Conservation (phyloP, 176 grass and related monocot genomes). For the Bromus sterilis region DNA sequence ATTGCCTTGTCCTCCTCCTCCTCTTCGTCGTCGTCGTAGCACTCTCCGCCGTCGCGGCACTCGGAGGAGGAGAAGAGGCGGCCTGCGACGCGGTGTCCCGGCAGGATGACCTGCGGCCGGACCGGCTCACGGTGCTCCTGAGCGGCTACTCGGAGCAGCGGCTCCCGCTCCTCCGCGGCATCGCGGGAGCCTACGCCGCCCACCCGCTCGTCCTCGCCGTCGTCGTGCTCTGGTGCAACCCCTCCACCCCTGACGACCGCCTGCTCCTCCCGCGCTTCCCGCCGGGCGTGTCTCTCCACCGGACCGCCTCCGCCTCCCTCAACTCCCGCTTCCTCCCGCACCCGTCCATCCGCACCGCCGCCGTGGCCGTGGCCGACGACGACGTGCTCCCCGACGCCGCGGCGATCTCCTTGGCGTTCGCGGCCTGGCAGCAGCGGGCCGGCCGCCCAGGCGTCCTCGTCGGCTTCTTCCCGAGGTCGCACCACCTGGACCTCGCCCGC, state of each 20-base stretch:
- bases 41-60: neutral
- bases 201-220: constrained; percentile 55
- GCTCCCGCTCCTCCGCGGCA: constrained; percentile 56
- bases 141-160: constrained; percentile 68
- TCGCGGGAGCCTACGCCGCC: constrained; percentile 40
- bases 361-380: constrained; percentile 56
- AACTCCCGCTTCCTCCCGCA: constrained; percentile 84
- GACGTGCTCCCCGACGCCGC: constrained; percentile 46
- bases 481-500: constrained; percentile 58
- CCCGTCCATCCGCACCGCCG: constrained; percentile 42
- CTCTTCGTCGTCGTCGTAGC: neutral
- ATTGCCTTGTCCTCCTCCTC: neutral
- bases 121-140: constrained; percentile 74
- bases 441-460: constrained; percentile 19
- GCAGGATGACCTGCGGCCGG: constrained; percentile 34
- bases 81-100: constrained; percentile 24
- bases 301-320: constrained; percentile 52
- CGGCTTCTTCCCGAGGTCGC: constrained; percentile 76
- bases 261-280: constrained; percentile 21
- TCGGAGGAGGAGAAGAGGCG: neutral
- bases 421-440: constrained; percentile 28
- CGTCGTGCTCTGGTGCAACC: constrained; percentile 71
- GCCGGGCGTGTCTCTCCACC: constrained; percentile 34
- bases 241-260: constrained; percentile 28
- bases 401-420: constrained; percentile 61